These are phyloP conservation scores for Fusarium torreyae DNA, from an alignment of 2,329 filamentous ascomycete species.

Conservation along the genomic window DNA sequence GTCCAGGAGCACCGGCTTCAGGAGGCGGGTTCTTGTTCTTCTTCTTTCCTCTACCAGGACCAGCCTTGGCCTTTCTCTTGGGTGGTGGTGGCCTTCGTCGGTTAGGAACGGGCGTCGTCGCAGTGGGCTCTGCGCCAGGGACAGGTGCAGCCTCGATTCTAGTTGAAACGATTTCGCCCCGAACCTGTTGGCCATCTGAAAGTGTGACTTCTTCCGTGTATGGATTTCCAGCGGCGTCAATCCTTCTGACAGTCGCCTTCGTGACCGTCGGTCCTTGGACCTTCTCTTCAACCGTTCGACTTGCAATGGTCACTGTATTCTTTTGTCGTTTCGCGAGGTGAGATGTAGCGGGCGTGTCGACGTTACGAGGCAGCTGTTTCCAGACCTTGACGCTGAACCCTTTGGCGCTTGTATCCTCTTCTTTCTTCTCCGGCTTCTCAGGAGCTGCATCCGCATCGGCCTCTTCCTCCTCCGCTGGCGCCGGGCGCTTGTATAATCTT, in stretches of 20 bases:
- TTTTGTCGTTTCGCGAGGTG: constrained; percentile 75
- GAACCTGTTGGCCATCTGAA: constrained; percentile 82
- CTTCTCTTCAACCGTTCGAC: constrained; percentile 64
- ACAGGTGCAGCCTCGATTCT: constrained; percentile 64
- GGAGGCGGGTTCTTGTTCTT: constrained; percentile 75
- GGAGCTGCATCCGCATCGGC: constrained; percentile 63
- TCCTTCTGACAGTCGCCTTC: constrained; percentile 83
- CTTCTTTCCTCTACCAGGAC: constrained; percentile 83
- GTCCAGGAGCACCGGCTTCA: constrained; percentile 51
- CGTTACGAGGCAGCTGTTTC: constrained; percentile 73
- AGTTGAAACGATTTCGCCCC: constrained; percentile 83
- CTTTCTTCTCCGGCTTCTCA: constrained; percentile 73
- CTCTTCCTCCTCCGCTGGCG: constrained; percentile 73
- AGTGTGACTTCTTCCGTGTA: constrained; percentile 89
- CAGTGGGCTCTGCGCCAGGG: constrained; percentile 68
- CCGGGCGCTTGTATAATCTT: constrained; percentile 80
- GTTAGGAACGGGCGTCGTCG: constrained; percentile 57
- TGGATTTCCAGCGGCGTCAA: constrained; percentile 84
- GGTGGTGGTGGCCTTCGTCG: constrained; percentile 80
- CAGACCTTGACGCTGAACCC: constrained; percentile 72
- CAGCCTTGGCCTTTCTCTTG: constrained; percentile 83
- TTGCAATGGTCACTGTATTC: constrained; percentile 70
- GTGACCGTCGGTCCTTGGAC: constrained; percentile 72
- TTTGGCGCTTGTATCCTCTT: constrained; percentile 70
- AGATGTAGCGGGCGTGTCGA: constrained; percentile 67